Evolutionary conservation across 371 early-diverging fungal species (phyloP), one percentile per base, ranked within the genome.

Genomic region (Mortierella sp.): DNA sequence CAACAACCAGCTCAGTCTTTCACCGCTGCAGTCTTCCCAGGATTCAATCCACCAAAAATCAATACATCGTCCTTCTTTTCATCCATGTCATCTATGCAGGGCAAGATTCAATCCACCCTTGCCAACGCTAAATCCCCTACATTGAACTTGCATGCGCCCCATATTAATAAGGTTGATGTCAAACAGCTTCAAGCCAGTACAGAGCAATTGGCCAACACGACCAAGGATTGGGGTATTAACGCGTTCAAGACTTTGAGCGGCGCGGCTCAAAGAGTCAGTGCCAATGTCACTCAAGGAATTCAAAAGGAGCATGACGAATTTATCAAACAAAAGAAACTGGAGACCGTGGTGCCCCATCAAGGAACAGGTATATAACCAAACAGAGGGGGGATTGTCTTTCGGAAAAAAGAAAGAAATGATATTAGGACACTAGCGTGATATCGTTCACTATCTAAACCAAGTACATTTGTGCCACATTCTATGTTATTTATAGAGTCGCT

Each of bases 401-500:
- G 50, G 50, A 50, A 50, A 50, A 16, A 21, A n/a, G 41, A 13
- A 57, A 15, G 8, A n/a, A 21, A 11, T 33, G 28, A 21, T 15
- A 15, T 43, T 43, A 2, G 43, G 15, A 43, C 0, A 13, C 15
- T 43, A 43, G 15, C 43, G 36, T 15, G 15, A 43, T 43, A 15
- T 10, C 28, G 28, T 13, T 15, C 10, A 13, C 10, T 13, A 43
- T 43, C 43, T 10, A 13, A 15, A 43, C 7, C 43, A 43, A 11
- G 41, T 28, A 38, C 5, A 22, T 4, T 32, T 28, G n/a, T 63
- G 24, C 45, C 62, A 43, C 45, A 13, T 62, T 38, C 10, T 6
- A 21, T 45, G 16, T 48, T 24, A 62, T 57, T 48, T 16, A 22
- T 77, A 91, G 91, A 87, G 48, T 80, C 84, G 6, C 79, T 90